Base-by-base conservation (phyloP, 2,329 filamentous ascomycete genomes). In the Dothistroma pini region DNA sequence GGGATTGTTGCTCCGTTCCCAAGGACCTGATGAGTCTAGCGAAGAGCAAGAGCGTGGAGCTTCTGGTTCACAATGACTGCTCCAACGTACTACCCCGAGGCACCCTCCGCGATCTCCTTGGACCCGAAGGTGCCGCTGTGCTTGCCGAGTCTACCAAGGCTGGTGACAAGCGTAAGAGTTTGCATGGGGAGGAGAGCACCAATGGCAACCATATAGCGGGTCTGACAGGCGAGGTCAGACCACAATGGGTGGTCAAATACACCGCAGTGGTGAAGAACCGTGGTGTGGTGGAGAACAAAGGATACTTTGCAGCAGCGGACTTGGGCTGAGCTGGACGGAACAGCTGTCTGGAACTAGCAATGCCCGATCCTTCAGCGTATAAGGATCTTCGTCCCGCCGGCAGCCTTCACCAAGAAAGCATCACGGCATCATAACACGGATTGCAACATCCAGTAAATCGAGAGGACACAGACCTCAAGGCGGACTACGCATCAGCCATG, bases 231-330 rank as follows among this genome's bases (percentile, higher is more conserved):
- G 87, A 96, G 66, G 83, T 97, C 54, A 84, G 86, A 61, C 93
- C 95, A 31, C 87, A 93, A 74, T 99, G 95, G 93, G 95, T 97
- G 31, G 89, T 93, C 68, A 96, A 97, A 75, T 99, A 99, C 75
- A 97, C 93, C 41, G 95, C 95, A 1, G 93, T 97, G 61, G 91
- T 97, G 47, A 89, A 90, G 75, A 89, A 97, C 74, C 83, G 95
- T 57, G 95, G 95, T 14, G 95, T 99, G 9, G 93, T 99, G 66
- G 95, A 99, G 81, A 96, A 95, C 74, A 99, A 97, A 80, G 95
- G 95, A 8, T 97, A 97, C 76, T 97, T 97, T 80, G 93, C 93
- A 1, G 86, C 87, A 21, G 93, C 93, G 2, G 88, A 91, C 35
- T 38, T 68, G 41, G 41, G 41, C n/a, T 44, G 41, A 44, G 14